Percentiles rank a stretch among this genome's conserved stretches.
Evolutionary conservation across 805 yeast genomes (phyloP).

Genomic region (Starmerella stigmatis): DNA sequence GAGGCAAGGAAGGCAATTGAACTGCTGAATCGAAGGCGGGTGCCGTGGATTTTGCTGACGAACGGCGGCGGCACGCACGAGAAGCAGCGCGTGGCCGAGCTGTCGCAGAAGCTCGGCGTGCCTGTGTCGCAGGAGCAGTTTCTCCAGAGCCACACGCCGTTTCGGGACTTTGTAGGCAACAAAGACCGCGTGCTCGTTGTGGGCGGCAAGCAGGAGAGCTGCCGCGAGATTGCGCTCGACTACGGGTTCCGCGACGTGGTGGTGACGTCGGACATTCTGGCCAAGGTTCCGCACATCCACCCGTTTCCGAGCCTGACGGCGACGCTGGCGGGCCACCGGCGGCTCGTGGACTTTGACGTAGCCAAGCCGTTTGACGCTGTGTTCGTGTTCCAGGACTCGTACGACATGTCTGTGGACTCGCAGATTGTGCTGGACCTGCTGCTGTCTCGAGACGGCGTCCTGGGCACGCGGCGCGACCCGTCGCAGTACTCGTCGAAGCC

Average conservation of each 20-base stretch:
- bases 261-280: conserved; percentile 71
- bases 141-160: conserved; percentile 89
- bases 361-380: conserved; percentile 66
- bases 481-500: conserved; percentile 41
- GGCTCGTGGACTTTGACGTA: conserved; percentile 41
- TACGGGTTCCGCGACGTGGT: conserved; percentile 78
- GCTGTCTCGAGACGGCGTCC: conserved; percentile 62
- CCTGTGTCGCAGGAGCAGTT: conserved; percentile 66
- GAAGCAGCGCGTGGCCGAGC: conserved; percentile 57
- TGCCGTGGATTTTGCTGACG: conserved; percentile 78
- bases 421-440: conserved; percentile 77
- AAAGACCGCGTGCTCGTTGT: conserved; percentile 71
- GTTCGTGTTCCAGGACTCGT: conserved; percentile 79
- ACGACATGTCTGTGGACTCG: conserved; percentile 76
- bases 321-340: conserved; percentile 49
- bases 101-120: conserved; percentile 49
- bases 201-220: conserved; percentile 79
- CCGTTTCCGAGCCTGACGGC: conserved; percentile 73
- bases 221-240: conserved; percentile 69
- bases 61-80: conserved; percentile 91
- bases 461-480: conserved; percentile 53
- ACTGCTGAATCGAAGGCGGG: conserved; percentile 61
- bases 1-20: conserved; percentile 65
- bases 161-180: conserved; percentile 63
- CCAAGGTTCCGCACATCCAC: conserved; percentile 77